phyloP scores from a whole-genome alignment of 1,284 basidiomycete genomes.

The Microstroma glucosiphilum region DNA sequence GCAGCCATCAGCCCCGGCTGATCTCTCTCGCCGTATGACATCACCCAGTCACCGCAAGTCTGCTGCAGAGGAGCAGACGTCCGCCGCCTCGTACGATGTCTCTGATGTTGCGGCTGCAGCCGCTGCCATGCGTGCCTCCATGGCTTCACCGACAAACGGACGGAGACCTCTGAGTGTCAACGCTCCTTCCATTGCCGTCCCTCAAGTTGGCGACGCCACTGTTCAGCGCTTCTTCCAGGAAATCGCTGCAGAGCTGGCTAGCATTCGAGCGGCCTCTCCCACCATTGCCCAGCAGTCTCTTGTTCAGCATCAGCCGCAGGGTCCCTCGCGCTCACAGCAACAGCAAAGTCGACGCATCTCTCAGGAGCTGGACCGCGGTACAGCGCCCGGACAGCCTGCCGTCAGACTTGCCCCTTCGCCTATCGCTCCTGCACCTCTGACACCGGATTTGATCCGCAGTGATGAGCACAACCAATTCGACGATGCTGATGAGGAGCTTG shows the following conservation, averaged over 20 bases:
- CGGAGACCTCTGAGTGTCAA: slow-evolving; percentile 13
- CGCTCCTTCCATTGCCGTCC: slow-evolving; percentile 47
- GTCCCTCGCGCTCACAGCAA: not conserved
- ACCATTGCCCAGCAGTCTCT: slow-evolving; percentile 35
- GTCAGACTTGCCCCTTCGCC: slow-evolving; percentile 3
- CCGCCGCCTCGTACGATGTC: not conserved
- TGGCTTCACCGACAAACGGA: slow-evolving; percentile 14
- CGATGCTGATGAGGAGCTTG: slow-evolving; percentile 57
- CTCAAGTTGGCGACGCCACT: slow-evolving; percentile 62
- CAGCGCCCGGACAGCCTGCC: not conserved
- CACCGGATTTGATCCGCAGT: not conserved
- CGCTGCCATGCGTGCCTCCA: not conserved
- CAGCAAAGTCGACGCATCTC: slow-evolving; percentile 16
- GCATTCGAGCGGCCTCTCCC: slow-evolving; percentile 57
- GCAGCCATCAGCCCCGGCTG: not conserved
- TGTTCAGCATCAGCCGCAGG: slow-evolving; percentile 17
- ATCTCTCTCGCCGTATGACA: slow-evolving; percentile 4
- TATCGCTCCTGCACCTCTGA: not conserved
- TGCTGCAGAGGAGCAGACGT: not conserved
- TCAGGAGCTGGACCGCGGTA: slow-evolving; percentile 1
- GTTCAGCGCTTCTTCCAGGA: slow-evolving; percentile 74
- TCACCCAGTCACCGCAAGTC: not conserved
- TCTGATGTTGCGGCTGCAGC: not conserved
- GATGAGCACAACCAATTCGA: slow-evolving; percentile 51
- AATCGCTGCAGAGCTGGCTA: slow-evolving; percentile 70